Evolutionary conservation across 768 basidiomycete species (phyloP), one percentile per base, ranked within the genome.

Genomic region (Rhodotorula sphaerocarpa): DNA sequence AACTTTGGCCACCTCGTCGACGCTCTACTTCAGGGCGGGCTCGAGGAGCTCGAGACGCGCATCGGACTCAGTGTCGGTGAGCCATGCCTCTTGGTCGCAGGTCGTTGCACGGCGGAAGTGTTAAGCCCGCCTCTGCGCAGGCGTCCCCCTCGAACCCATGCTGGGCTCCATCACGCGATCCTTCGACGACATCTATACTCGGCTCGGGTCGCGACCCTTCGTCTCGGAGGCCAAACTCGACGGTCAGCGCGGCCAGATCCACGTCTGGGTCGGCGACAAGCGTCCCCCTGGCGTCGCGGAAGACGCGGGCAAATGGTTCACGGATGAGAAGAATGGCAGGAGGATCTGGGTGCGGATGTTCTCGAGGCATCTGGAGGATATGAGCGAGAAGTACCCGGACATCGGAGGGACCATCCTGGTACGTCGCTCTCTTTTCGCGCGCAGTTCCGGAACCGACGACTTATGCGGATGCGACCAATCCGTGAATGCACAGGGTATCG

Each of bases 171-270:
- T 90, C 42, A 85, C 83, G 47, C 83, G 89, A 31, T 90, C 89
- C 30, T 77, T 95, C 45, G 80, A 84, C 44, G 88, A 90, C 69
- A 82, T 92, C n/a, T 90, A 88, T 71, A 80, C 82, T 48, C 80
- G 84, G 11, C 76, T 90, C 25, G 81, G 80, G 27, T 64, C 61
- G 14, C 78, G 79, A 36, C 76, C 82, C 36, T 95, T 91, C 75
- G 80, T 82, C 21, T 86, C 88, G 36, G 91, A 95, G 76, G 87
- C 87, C 73, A 95, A 93, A 75, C 87, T 91, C 70, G 91, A 95
- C 70, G 91, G 78, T 0, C 78, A 79, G 68, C 71, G 78, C 0
- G 78, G 76, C 0, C 78, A 79, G 68, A 76, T 79, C 16, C 79
- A 78, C 57, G 75, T 73, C 23, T 75, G 70, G 10, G 72, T 73